Percentiles rank a stretch among this genome's conserved stretches.
phyloP scores from a whole-genome alignment of 345 rosid species.

The Aegle marmelos region DNA sequence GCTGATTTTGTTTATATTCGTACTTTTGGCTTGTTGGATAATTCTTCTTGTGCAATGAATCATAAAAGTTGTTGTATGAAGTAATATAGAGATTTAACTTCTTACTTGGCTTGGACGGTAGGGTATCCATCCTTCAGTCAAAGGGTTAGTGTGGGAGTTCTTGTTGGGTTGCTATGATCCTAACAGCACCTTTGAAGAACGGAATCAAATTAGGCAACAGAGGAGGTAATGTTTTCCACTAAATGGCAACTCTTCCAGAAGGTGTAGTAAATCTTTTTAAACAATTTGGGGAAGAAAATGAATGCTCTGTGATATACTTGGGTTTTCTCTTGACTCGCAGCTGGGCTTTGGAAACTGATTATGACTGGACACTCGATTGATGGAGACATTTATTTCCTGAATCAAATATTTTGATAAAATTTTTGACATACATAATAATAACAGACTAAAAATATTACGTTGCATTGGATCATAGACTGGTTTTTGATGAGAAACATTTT shows the following conservation, averaged over 20 bases:
- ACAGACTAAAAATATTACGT: neutral
- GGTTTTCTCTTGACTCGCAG: neutral
- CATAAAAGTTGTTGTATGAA: neutral
- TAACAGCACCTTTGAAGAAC: conserved; percentile 72
- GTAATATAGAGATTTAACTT: neutral
- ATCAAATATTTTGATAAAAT: conserved; percentile 3
- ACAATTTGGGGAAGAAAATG: neutral
- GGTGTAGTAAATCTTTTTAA: neutral
- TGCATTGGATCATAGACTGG: neutral
- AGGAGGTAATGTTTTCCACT: conserved; percentile 55
- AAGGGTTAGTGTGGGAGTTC: conserved; percentile 92
- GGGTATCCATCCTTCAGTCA: conserved; percentile 97
- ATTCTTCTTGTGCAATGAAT: neutral
- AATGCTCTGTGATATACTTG: neutral
- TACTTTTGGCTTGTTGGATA: neutral
- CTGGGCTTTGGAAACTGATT: conserved; percentile 2
- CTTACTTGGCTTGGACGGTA: conserved; percentile 32
- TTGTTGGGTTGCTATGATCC: conserved; percentile 94
- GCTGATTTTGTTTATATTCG: neutral
- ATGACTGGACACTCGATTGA: neutral
- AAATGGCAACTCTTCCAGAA: neutral
- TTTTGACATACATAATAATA: neutral
- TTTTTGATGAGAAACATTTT: neutral
- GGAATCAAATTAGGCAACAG: conserved; percentile 53
- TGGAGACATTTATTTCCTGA: neutral